These are phyloP conservation scores for Kodamaea sp. DNA, from an alignment of 1,139 yeast genomes.

Conservation along the genomic window DNA sequence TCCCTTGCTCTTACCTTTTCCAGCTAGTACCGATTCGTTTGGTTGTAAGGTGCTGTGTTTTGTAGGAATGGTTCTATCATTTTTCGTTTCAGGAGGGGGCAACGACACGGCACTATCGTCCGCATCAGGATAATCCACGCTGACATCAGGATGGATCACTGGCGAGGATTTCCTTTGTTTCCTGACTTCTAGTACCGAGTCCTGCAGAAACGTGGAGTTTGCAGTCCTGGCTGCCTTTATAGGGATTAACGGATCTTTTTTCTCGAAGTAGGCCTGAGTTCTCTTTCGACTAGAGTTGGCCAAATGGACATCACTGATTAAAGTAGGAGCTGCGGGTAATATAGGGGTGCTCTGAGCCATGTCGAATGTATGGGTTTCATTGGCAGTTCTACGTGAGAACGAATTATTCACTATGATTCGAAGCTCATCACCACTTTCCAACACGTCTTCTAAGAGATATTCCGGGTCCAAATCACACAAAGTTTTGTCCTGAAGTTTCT, in stretches of 20 bases:
- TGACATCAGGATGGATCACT: too few relatives aligned
- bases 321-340: constrained; percentile 14
- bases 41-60: constrained; percentile 8
- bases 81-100: constrained; percentile 36
- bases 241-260: constrained; percentile 28
- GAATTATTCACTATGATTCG: constrained; percentile 51
- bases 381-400: constrained; percentile 7
- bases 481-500: constrained; percentile 61
- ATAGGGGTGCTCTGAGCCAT: constrained; percentile 14
- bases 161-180: constrained; percentile 10
- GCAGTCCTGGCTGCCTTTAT: constrained; percentile 17
- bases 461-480: constrained; percentile 80
- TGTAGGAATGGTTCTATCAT: constrained; percentile 27
- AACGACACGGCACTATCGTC: constrained; percentile 28
- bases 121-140: constrained; percentile 6
- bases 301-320: constrained; percentile 13
- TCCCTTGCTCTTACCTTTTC: constrained; percentile 27
- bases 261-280: constrained; percentile 30
- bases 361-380: constrained; percentile 9
- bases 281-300: constrained; percentile 22
- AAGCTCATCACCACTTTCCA: constrained; percentile 54
- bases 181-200: constrained; percentile 10
- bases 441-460: constrained; percentile 61
- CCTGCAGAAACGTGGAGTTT: constrained; percentile 3
- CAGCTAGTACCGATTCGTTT: constrained; percentile 5